Evolutionary conservation across 1,284 basidiomycete genomes (phyloP), one percentile per base, ranked within the genome.

Genomic region (Leccinum subrobustum): DNA sequence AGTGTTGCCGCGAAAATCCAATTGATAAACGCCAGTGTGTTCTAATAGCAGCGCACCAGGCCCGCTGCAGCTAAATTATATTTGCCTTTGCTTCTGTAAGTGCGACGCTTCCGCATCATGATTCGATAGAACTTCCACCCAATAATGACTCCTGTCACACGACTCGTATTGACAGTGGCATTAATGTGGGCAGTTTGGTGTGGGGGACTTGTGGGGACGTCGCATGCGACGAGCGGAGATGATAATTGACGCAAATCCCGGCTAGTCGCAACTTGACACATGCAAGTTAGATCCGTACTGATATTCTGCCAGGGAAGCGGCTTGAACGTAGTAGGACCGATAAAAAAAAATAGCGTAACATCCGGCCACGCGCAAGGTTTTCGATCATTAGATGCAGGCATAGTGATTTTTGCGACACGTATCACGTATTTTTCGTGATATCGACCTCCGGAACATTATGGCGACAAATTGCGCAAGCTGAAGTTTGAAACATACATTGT

Each of bases 401-500:
- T 18, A 52, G n/a, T 29, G 12, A 64, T 52, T 42, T 42, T 35
- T 31, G 47, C 25, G 29, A 52, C 9, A 9, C n/a, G 29, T 31
- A 52, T 31, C 27, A 52, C 29, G n/a, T 12, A 52, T 35, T 7
- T 52, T 33, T 31, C 7, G 11, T n/a, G 16, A n/a, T 39, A 37
- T 33, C 42, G 35, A 48, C 56, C 8, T 14, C 9, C 27, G 18
- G 12, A 23, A 14, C 27, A 20, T 31, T 8, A 29, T 33, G 52
- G 52, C 31, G 12, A 37, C 52, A 33, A 27, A 54, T 54, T 9
- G 25, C 16, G 37, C 37, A 54, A 54, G 63, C 48, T 12, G 47
- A 57, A 42, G 27, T 7, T 29, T 65, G 63, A 62, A 64, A 63
- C 62, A 39, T 64, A 20, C 20, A 31, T 25, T n/a, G 39, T 42